These are phyloP conservation scores for Ophiostoma sp. DNA, from an alignment of 2,329 filamentous ascomycete genomes.

Conservation along the genomic window DNA sequence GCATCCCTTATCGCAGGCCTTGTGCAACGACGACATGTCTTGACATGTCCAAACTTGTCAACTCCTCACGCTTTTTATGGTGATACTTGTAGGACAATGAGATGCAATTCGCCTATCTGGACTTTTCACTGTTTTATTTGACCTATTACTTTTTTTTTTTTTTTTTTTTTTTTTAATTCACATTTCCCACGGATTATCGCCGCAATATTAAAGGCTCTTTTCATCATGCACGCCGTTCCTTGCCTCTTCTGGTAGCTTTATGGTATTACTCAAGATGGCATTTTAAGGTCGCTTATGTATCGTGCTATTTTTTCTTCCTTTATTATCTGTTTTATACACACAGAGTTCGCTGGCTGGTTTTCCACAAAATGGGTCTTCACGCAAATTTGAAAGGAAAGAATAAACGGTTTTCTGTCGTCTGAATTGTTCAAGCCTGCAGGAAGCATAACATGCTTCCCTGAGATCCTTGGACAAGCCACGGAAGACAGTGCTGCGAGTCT, in stretches of 20 bases:
- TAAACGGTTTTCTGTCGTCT: background rate
- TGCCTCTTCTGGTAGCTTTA: background rate
- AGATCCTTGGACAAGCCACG: background rate
- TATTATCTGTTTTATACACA: too few species aligned
- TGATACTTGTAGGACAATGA: background rate
- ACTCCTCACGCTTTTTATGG: background rate
- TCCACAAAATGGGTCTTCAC: background rate
- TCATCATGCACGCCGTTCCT: background rate
- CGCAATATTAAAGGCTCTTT: background rate
- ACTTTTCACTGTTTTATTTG: background rate
- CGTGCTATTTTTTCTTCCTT: too few species aligned
- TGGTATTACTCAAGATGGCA: background rate
- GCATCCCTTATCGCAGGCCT: background rate
- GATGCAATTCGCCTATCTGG: slow-evolving; percentile 2
- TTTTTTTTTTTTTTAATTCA: background rate
- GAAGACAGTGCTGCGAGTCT: background rate
- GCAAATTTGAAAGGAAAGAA: background rate
- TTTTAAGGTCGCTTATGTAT: too few species aligned
- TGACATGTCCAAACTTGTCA: background rate
- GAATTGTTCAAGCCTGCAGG: background rate
- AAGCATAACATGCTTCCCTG: background rate
- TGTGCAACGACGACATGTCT: background rate
- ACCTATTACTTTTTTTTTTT: too few species aligned
- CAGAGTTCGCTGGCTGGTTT: background rate
- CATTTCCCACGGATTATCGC: background rate